Evolutionary conservation across 2,329 filamentous ascomycete genomes (phyloP).

Genomic region (Claviceps sp.): DNA sequence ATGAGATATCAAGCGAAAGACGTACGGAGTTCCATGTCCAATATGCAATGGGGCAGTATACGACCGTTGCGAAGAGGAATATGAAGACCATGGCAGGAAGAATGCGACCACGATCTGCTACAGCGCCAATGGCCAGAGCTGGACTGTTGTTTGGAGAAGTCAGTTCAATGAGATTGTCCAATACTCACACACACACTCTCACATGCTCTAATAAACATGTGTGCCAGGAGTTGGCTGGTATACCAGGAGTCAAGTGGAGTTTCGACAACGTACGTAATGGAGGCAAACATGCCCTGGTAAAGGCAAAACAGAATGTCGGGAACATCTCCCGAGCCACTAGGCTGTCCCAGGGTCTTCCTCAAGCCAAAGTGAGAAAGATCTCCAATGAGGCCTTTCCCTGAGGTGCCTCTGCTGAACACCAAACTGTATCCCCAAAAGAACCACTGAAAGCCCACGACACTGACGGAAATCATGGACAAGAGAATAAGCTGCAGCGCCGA

Average conservation of each 20-base stretch:
- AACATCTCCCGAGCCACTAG: slow-evolving; percentile 57
- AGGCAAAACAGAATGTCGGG: slow-evolving; percentile 76
- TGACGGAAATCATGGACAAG: slow-evolving; percentile 69
- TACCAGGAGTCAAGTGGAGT: too few relatives aligned
- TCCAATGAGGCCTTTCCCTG: slow-evolving; percentile 65
- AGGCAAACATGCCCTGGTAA: slow-evolving; percentile 82
- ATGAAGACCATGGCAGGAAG: slow-evolving; percentile 52
- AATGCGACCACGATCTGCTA: slow-evolving; percentile 47
- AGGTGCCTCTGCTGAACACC: slow-evolving; percentile 58
- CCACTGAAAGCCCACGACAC: slow-evolving; percentile 78
- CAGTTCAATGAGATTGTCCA: too few relatives aligned
- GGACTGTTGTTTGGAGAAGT: slow-evolving; percentile 21
- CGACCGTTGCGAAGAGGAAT: slow-evolving; percentile 58
- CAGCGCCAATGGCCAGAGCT: slow-evolving; percentile 45
- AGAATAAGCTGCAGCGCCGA: slow-evolving; percentile 78
- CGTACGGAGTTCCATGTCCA: slow-evolving; percentile 57
- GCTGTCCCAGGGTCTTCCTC: slow-evolving; percentile 60
- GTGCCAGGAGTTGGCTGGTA: too few relatives aligned
- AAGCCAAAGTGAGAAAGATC: slow-evolving; percentile 72
- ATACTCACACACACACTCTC: too few relatives aligned
- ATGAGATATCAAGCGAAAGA: background rate
- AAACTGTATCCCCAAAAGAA: slow-evolving; percentile 93
- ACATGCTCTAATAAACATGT: too few relatives aligned
- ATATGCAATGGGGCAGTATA: slow-evolving; percentile 62
- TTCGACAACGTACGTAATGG: slow-evolving; percentile 57